Conservation (phyloP, 768 basidiomycete genomes). For the Baorangia bicolor region DNA sequence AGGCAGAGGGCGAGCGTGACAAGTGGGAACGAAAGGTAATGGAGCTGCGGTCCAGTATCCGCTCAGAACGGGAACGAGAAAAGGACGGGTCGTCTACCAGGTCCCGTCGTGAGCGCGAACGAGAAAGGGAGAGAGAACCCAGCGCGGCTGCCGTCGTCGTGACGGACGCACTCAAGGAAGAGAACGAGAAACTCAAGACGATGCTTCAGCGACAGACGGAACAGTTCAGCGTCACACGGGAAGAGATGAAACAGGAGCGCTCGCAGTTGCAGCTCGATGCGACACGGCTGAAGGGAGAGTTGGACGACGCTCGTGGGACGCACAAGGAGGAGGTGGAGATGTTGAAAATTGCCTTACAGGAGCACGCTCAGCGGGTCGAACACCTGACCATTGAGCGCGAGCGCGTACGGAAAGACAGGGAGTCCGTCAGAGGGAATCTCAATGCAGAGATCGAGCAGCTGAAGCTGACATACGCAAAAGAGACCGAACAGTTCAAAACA, state of each 20-base stretch:
- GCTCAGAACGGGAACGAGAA: slow-evolving; percentile 14
- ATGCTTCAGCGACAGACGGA: slow-evolving; percentile 18
- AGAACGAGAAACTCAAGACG: slow-evolving; percentile 24
- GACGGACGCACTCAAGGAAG: slow-evolving; percentile 19
- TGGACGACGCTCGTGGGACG: neutral
- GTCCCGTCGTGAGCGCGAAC: slow-evolving; percentile 19
- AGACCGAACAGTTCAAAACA: slow-evolving; percentile 14
- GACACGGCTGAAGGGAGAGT: slow-evolving; percentile 17
- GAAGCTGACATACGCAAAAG: slow-evolving; percentile 10
- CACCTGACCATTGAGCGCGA: slow-evolving; percentile 25
- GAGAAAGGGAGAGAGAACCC: slow-evolving; percentile 15
- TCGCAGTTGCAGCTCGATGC: slow-evolving; percentile 10
- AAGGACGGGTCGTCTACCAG: slow-evolving; percentile 13
- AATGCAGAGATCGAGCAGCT: slow-evolving; percentile 25
- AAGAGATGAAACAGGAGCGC: slow-evolving; percentile 11
- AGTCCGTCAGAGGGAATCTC: slow-evolving; percentile 13
- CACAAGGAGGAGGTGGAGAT: slow-evolving; percentile 17
- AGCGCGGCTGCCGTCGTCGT: neutral
- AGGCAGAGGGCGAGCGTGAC: slow-evolving; percentile 19
- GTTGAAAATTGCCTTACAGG: slow-evolving; percentile 17
- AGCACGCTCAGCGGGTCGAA: slow-evolving; percentile 21
- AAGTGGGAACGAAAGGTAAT: slow-evolving; percentile 22
- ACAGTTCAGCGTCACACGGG: slow-evolving; percentile 10
- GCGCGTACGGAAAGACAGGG: slow-evolving; percentile 24
- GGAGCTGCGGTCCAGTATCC: slow-evolving; percentile 14